phyloP scores from a whole-genome alignment of 768 basidiomycete genomes.

The Mycena galopus region DNA sequence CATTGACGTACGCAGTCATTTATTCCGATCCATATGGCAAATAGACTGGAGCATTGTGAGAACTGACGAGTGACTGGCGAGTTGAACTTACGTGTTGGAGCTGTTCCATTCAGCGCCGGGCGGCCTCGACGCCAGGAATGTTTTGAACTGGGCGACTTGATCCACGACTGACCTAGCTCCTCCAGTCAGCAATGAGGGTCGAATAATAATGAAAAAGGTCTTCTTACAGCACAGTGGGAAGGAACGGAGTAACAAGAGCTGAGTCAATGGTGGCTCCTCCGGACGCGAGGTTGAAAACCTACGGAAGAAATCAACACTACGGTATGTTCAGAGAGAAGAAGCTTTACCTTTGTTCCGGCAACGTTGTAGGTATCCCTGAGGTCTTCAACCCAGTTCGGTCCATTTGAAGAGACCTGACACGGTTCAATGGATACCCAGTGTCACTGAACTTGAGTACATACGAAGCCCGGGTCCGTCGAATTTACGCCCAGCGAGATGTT shows the following conservation, averaged over 20 bases:
- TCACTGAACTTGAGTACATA: constrained; percentile 34
- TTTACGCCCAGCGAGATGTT: constrained; percentile 69
- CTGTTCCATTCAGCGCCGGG: constrained; percentile 63
- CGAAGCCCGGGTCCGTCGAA: constrained; percentile 66
- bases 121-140: constrained; percentile 58
- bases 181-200: not conserved
- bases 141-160: constrained; percentile 68
- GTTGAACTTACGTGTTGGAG: constrained; percentile 51
- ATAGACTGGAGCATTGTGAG: constrained; percentile 46
- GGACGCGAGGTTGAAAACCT: constrained; percentile 66
- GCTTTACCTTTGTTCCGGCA: constrained; percentile 59
- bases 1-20: constrained; percentile 65
- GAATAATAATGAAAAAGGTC: not conserved
- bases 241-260: constrained; percentile 63
- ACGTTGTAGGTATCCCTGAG: constrained; percentile 68
- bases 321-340: not conserved
- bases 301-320: not conserved
- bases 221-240: constrained; percentile 58
- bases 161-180: constrained; percentile 61
- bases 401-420: constrained; percentile 68
- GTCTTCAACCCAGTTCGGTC: constrained; percentile 70
- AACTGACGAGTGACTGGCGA: not conserved
- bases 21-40: constrained; percentile 77
- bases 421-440: not conserved
- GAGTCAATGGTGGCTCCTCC: constrained; percentile 73